Evolutionary conservation across 2,329 filamentous ascomycete species (phyloP).

Genomic region (Aspergillus aculeatinus): DNA sequence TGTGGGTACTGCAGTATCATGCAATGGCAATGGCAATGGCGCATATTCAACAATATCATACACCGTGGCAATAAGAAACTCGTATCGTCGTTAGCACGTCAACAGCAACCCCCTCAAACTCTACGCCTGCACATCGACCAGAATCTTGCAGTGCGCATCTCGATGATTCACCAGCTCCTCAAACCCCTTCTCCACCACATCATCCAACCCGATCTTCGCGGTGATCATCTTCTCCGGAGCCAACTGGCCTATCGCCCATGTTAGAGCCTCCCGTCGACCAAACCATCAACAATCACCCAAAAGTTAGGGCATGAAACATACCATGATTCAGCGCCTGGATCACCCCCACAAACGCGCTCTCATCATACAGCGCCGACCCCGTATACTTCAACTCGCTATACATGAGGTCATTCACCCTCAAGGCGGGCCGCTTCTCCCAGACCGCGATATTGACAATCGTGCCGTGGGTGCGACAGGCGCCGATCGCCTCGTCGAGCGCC

Average conservation of each 20-base stretch:
- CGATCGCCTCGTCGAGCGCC: slow-evolving; percentile 48
- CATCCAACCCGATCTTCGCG: slow-evolving; percentile 54
- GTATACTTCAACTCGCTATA: slow-evolving; percentile 55
- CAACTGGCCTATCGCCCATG: slow-evolving; percentile 45
- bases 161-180: slow-evolving; percentile 58
- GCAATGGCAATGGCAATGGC: no score
- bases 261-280: neutral
- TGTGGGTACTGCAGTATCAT: no score
- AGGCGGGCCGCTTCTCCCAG: slow-evolving; percentile 57
- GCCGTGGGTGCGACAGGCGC: slow-evolving; percentile 53
- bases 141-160: slow-evolving; percentile 62
- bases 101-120: neutral
- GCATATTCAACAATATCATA: neutral
- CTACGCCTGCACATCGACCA: slow-evolving; percentile 33
- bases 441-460: slow-evolving; percentile 65
- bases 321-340: slow-evolving; percentile 50
- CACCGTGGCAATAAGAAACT: neutral
- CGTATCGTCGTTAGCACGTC: neutral
- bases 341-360: slow-evolving; percentile 57
- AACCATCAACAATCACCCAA: no score
- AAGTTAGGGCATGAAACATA: slow-evolving; percentile 3
- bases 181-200: slow-evolving; percentile 59
- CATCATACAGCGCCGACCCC: slow-evolving; percentile 50
- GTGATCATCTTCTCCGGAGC: slow-evolving; percentile 62
- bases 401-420: slow-evolving; percentile 56